Evolutionary conservation across 2,329 filamentous ascomycete species (phyloP), one percentile per base, ranked within the genome.

Genomic region (Pestalotiopsis sp.): DNA sequence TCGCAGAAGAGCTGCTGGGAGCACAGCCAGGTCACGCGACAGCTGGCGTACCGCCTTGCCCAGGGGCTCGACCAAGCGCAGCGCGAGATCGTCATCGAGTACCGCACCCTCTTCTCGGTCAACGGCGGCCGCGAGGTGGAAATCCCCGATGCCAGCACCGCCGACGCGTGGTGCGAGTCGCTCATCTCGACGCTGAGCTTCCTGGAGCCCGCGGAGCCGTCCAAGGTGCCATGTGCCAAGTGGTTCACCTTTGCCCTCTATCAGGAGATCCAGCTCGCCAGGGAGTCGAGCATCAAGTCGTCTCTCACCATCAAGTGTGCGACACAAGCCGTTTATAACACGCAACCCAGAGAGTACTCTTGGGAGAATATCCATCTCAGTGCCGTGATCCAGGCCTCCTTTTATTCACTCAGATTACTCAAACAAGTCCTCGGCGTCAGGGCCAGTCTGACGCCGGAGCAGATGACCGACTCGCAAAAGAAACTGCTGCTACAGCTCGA

Each of bases 281-380:
- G 70, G 7, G 71, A 73, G 3, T 75, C 80, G 44, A 74, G 72
- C 4, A 81, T 77, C 35, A 65, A 26, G 26, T 26, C 70, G 17
- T 71, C 80, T 0, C 69, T 80, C 2, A 75, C 76, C 7, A 67
- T 78, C 4, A 68, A 71, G n/a, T 69, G 79, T 6, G 69, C 82
- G 14, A 63, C 70, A 10, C 62, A 77, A 22, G 71, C 73, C n/a
- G 73, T 71, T 1, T 70, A 68, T 22, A 68, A 68, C 0, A 75
- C 80, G n/a, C 72, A 73, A 1, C 66, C 81, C 11, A 71, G 78
- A 44, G 59, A 71, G 73, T 61, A 76, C 71, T 78, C 81, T 1
- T 92, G 90, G 91, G 80, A 85, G 10, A 79, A 85, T 20, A 77
- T 91, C 57, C 91, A 93, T 72, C 81, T 91, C 61, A 76, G 83